phyloP scores from a whole-genome alignment of 1,284 basidiomycete species.

The Trichosporon ovoides region DNA sequence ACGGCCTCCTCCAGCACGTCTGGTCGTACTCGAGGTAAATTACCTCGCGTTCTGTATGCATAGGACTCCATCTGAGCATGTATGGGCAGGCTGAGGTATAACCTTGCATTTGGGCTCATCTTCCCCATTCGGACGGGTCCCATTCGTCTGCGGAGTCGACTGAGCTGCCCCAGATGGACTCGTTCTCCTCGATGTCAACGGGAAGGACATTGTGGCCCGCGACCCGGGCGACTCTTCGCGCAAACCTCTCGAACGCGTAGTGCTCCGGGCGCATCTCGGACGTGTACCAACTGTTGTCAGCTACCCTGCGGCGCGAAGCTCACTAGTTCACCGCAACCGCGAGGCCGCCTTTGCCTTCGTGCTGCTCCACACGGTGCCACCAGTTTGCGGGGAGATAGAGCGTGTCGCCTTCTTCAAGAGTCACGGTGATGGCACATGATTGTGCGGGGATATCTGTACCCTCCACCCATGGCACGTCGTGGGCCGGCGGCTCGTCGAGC shows the following conservation, averaged over 20 bases:
- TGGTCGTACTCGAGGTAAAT: slow-evolving; percentile 47
- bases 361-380: slow-evolving; percentile 82
- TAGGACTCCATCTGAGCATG: slow-evolving; percentile 14
- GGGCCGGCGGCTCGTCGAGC: slow-evolving; percentile 51
- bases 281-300: slow-evolving; percentile 36
- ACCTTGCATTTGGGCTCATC: slow-evolving; percentile 10
- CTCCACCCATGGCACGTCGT: slow-evolving; percentile 60
- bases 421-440: slow-evolving; percentile 54
- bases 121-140: slow-evolving; percentile 36
- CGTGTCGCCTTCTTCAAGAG: slow-evolving; percentile 65
- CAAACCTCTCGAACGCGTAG: slow-evolving; percentile 35
- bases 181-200: slow-evolving; percentile 25
- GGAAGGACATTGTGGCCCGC: slow-evolving; percentile 31
- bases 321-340: slow-evolving; percentile 80
- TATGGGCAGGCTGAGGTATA: slow-evolving; percentile 2
- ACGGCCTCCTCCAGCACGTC: slow-evolving; percentile 58
- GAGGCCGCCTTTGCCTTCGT: slow-evolving; percentile 46
- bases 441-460: slow-evolving; percentile 54
- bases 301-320: slow-evolving; percentile 51
- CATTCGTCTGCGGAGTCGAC: slow-evolving; percentile 32
- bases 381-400: slow-evolving; percentile 84
- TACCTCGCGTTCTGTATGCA: slow-evolving; percentile 20
- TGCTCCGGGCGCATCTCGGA: slow-evolving; percentile 28
- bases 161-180: slow-evolving; percentile 26
- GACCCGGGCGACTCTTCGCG: slow-evolving; percentile 30